phyloP scores from a whole-genome alignment of 768 basidiomycete species.

The Tylopilus balloui region DNA sequence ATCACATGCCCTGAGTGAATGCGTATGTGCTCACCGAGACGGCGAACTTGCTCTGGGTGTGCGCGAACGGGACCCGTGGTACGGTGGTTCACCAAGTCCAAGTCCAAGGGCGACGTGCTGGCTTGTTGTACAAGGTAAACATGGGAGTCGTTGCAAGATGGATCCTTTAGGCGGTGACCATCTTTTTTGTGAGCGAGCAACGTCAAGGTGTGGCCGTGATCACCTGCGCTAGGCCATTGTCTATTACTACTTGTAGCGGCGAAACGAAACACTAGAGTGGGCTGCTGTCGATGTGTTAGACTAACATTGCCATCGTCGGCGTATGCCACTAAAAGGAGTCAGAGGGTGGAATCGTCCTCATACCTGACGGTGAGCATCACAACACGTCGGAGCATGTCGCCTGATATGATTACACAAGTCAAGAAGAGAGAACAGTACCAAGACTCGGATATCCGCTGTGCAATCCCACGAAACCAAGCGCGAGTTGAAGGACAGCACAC shows the following conservation, averaged over 20 bases:
- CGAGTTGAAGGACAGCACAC: no score
- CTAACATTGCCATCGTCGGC: not conserved
- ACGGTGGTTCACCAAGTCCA: no score
- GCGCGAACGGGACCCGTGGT: constrained; percentile 80
- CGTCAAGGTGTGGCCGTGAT: constrained; percentile 53
- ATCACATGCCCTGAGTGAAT: no score
- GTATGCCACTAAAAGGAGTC: not conserved
- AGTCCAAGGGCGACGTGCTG: constrained; percentile 87
- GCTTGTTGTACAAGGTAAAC: constrained; percentile 84
- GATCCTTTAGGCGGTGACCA: not conserved
- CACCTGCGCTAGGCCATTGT: not conserved
- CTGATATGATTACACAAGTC: no score
- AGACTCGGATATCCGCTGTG: no score
- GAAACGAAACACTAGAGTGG: no score
- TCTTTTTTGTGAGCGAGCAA: constrained; percentile 50
- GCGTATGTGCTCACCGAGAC: constrained; percentile 9
- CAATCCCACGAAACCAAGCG: no score
- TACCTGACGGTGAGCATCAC: no score
- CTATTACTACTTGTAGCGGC: no score
- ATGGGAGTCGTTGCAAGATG: not conserved
- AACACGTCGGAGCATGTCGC: no score
- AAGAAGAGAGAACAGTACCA: no score
- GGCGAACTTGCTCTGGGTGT: constrained; percentile 83
- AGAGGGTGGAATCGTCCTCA: not conserved
- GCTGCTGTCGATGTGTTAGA: no score